These are phyloP conservation scores for Leucosporidium yakuticum DNA, from an alignment of 768 basidiomycete genomes.

Conservation along the genomic window DNA sequence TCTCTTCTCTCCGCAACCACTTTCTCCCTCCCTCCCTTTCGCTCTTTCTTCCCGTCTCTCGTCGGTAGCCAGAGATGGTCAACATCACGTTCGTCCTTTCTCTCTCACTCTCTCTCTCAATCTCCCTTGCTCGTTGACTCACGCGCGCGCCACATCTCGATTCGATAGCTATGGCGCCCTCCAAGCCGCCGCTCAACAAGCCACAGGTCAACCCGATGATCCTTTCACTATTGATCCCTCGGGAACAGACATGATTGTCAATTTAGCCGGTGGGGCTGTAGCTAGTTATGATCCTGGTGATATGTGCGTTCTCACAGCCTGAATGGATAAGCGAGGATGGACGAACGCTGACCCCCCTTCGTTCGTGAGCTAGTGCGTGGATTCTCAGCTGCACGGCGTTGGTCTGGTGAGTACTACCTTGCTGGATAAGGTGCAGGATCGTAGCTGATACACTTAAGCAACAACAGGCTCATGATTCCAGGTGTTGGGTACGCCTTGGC, in stretches of 20 bases:
- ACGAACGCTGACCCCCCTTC: not conserved
- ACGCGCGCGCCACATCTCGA: too few relatives aligned
- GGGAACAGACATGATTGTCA: constrained; percentile 35
- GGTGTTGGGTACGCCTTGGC: constrained; percentile 67
- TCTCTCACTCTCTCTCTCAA: too few relatives aligned
- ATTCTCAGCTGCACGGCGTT: constrained; percentile 62
- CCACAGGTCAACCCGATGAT: not conserved
- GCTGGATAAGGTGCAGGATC: constrained; percentile 14
- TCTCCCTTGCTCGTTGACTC: too few relatives aligned
- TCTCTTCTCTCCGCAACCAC: too few relatives aligned
- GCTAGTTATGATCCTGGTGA: constrained; percentile 58
- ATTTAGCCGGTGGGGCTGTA: constrained; percentile 27
- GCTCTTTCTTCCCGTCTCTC: too few relatives aligned
- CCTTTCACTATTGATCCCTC: constrained; percentile 17
- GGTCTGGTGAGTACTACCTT: constrained; percentile 16
- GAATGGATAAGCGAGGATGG: not conserved
- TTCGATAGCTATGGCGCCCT: too few relatives aligned
- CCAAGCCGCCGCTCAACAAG: not conserved
- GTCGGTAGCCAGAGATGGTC: too few relatives aligned
- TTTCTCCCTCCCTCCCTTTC: too few relatives aligned
- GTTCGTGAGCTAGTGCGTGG: constrained; percentile 49
- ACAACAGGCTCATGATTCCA: constrained; percentile 80
- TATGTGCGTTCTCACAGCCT: constrained; percentile 47
- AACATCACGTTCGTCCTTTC: too few relatives aligned
- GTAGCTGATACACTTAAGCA: not conserved